Evolutionary conservation across 306 rosid species (phyloP).

Genomic region (Fragaria iinumae): DNA sequence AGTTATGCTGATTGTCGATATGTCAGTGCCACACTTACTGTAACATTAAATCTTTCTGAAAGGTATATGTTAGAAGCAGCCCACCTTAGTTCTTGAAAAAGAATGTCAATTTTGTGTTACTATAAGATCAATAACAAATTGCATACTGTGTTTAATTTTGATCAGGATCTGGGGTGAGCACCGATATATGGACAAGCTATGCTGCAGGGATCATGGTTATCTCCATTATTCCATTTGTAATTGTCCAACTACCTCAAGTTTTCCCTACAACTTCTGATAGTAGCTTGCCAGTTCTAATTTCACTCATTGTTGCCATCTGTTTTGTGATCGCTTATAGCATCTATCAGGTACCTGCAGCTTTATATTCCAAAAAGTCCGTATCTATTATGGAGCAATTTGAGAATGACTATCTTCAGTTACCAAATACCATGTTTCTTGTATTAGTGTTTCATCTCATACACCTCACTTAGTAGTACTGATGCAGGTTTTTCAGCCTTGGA

Average conservation of each 20-base stretch:
- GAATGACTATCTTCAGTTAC: neutral
- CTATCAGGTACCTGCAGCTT: conserved; percentile 17
- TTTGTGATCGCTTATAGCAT: conserved; percentile 21
- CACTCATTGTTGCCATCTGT: conserved; percentile 7
- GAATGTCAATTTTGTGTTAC: neutral
- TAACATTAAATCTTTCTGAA: neutral
- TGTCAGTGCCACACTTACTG: neutral
- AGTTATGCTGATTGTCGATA: neutral
- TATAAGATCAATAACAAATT: neutral
- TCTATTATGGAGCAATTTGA: neutral
- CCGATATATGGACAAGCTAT: conserved; percentile 26
- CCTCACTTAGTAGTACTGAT: neutral
- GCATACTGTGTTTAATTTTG: neutral
- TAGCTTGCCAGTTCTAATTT: conserved; percentile 12
- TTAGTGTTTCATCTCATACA: neutral
- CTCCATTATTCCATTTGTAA: conserved; percentile 11
- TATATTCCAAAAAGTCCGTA: neutral
- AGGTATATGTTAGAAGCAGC: neutral
- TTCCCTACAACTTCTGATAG: conserved; percentile 3
- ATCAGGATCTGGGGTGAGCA: conserved; percentile 23
- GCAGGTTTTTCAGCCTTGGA: conserved; percentile 43
- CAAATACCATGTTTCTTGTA: neutral
- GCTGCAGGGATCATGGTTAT: conserved; percentile 19
- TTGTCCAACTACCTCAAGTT: conserved; percentile 22
- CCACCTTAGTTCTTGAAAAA: neutral